Base-by-base conservation (phyloP, 768 basidiomycete species). In the Lactarius hengduanensis region DNA sequence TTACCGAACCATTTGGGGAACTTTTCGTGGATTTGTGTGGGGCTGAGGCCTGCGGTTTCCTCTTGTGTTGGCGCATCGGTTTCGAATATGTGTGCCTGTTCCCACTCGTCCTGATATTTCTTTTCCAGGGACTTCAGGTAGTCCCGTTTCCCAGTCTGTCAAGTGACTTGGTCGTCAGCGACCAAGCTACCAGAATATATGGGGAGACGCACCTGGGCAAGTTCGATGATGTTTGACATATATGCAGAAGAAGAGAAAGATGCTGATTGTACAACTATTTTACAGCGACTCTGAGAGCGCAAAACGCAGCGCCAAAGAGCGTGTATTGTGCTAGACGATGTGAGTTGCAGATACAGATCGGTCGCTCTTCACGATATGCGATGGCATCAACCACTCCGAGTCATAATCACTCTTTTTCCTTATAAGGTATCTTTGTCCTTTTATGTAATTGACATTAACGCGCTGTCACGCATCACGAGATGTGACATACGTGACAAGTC, bases 1-100 rank as follows among this genome's bases (percentile, higher is more conserved):
- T 88, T 97, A 62, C 96, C 97, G 75, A 98, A 91, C 94, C 96
- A 98, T 80, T 98, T 98, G 22, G 96, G 96, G 76, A 87, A 85
- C 77, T 88, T 86, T 73, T 88, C 81, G 68, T 82, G 81, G 72
- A 96, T 79, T 73, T 96, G 81, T 26, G 82, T 80, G 20, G 80
- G 80, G 13, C 88, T 84, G 59, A 91, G 83, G 65, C 86, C 86
- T 63, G 79, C 79, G 54, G 88, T 81, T 54, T 91, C 86, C 59
- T 86, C 84, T 15, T 80, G 76, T 22, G 87, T 77, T 1, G 97
- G 96, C 41, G 96, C 89, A 71, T 90, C 82, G 73, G 89, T 84
- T 76, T 98, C 90, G 77, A 99, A 99, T 62, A 93, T 73, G 72
- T 82, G 85, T 67, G 91, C 85, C 13, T 82, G 79, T 69, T 79